Base-by-base conservation (phyloP, 2,329 filamentous ascomycete species). In the Neonectria neomacrospora region DNA sequence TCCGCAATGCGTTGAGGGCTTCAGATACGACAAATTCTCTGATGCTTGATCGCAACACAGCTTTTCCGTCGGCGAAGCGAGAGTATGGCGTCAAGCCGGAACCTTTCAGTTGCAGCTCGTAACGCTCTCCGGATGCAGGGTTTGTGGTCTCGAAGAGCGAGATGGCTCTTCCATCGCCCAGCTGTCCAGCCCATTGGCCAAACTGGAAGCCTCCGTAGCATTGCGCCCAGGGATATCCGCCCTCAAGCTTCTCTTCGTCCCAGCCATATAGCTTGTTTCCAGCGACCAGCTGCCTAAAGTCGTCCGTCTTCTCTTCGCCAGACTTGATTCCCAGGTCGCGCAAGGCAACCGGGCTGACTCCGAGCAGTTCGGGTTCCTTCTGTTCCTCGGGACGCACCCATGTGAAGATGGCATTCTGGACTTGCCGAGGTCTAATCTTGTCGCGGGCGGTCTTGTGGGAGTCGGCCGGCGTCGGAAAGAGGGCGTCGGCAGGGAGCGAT, bases 191-290 rank as follows among this genome's bases (percentile, higher is more conserved):
- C 95, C 95, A 99, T 69, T 91, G 89, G 6, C 96, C 96, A 75
- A 90, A 89, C 74, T 89, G 85, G 74, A 86, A 88, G 60, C 95
- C 95, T 61, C 96, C 96, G 77, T 99, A 99, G 80, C 96, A 98
- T 80, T 99, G 96, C 32, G 96, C 94, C 96, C 96, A 99, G 0
- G 96, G 95, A 76, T 99, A 99, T 45, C 96, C 89, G 20, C 91
- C 91, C 61, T 88, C 81, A 23, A 81, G 76, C 68, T 83, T 84
- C 61, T 88, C 85, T 62, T 91, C 86, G 67, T 93, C 86, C 87
- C 91, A 92, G 53, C 94, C 95, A 59, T 91, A 87, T 14, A 97
- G 85, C 74, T 88, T 90, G 76, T 96, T 97, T 3, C 96, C 96
- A 0, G 92, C 88, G 7, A 96, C 91, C 1, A 93, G 84, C 63